Percentiles rank a stretch among this genome's conserved stretches.
phyloP scores from a whole-genome alignment of 768 basidiomycete genomes.

The Suillus weaverae region DNA sequence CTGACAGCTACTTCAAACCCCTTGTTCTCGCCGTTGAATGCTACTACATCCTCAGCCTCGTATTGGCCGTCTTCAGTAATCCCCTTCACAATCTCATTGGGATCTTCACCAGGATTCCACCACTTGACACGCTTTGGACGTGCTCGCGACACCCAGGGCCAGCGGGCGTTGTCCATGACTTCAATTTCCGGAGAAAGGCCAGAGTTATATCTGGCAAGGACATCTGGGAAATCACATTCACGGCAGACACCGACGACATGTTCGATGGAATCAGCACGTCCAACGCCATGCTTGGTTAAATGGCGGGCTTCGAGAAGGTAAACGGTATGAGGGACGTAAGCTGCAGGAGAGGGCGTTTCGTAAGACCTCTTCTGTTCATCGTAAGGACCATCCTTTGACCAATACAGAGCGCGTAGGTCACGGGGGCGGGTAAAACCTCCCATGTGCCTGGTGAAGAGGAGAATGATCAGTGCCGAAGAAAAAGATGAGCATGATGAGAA shows the following conservation, averaged over 20 bases:
- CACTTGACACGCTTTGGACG: slow-evolving; percentile 20
- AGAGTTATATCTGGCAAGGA: slow-evolving; percentile 35
- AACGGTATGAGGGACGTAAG: slow-evolving; percentile 43
- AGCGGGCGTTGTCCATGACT: slow-evolving; percentile 40
- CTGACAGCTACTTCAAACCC: neutral
- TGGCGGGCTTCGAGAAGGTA: slow-evolving; percentile 43
- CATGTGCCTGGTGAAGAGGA: slow-evolving; percentile 32
- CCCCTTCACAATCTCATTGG: slow-evolving; percentile 17
- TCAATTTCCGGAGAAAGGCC: slow-evolving; percentile 13
- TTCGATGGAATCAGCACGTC: slow-evolving; percentile 31
- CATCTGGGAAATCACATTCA: slow-evolving; percentile 30
- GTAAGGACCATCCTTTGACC: slow-evolving; percentile 40
- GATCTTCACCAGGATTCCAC: slow-evolving; percentile 30
- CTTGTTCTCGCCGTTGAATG: neutral
- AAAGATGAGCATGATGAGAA: slow-evolving; percentile 14
- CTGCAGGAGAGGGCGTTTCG: slow-evolving; percentile 34
- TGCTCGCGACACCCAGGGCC: slow-evolving; percentile 32
- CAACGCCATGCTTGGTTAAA: slow-evolving; percentile 28
- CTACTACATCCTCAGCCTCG: neutral
- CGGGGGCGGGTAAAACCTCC: slow-evolving; percentile 40
- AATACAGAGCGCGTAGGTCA: slow-evolving; percentile 34
- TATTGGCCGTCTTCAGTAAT: slow-evolving; percentile 1
- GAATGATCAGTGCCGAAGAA: slow-evolving; percentile 14
- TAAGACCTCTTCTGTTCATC: slow-evolving; percentile 22
- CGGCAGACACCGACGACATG: slow-evolving; percentile 37